These are phyloP conservation scores for Calocybe gangraenosa DNA, from an alignment of 768 basidiomycete species.

Conservation along the genomic window DNA sequence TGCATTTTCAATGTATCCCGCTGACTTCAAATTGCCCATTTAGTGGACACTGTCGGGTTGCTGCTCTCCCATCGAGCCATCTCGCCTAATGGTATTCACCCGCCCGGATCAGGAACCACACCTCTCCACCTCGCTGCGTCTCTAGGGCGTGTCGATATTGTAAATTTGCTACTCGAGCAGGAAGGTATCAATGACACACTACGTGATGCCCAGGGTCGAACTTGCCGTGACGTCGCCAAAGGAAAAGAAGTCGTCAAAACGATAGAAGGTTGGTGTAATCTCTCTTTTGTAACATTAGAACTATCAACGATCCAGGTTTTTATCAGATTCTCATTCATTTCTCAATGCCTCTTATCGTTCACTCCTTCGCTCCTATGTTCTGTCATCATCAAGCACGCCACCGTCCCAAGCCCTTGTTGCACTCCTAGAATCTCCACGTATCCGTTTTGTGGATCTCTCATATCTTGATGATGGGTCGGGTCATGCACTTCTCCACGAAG, in stretches of 20 bases:
- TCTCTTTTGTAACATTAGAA: neutral
- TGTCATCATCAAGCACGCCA: conserved; percentile 41
- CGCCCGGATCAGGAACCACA: conserved; percentile 70
- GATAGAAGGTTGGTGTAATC: conserved; percentile 62
- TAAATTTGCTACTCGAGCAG: conserved; percentile 74
- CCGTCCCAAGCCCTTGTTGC: conserved; percentile 43
- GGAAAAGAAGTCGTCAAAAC: conserved; percentile 59
- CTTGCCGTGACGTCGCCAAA: conserved; percentile 69
- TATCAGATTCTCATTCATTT: conserved; percentile 54
- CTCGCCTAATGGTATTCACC: conserved; percentile 74
- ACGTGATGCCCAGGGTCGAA: conserved; percentile 61
- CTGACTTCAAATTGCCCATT: conserved; percentile 1
- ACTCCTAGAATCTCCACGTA: conserved; percentile 68
- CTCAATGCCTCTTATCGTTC: conserved; percentile 74
- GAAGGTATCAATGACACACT: conserved; percentile 76
- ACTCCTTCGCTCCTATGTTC: conserved; percentile 66
- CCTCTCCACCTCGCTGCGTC: conserved; percentile 66
- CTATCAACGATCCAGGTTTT: neutral
- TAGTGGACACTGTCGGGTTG: conserved; percentile 64
- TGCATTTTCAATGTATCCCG: neutral
- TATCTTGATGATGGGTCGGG: conserved; percentile 80
- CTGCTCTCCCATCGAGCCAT: conserved; percentile 72
- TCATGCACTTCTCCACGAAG: conserved; percentile 80
- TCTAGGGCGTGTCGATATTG: conserved; percentile 67
- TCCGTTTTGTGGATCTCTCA: conserved; percentile 68